A percentile compares a stretch with the other conserved stretches of the same genome.
Evolutionary conservation across 208 protist species (phyloP).

Genomic region (Acanthamoeba culbertsoni): DNA sequence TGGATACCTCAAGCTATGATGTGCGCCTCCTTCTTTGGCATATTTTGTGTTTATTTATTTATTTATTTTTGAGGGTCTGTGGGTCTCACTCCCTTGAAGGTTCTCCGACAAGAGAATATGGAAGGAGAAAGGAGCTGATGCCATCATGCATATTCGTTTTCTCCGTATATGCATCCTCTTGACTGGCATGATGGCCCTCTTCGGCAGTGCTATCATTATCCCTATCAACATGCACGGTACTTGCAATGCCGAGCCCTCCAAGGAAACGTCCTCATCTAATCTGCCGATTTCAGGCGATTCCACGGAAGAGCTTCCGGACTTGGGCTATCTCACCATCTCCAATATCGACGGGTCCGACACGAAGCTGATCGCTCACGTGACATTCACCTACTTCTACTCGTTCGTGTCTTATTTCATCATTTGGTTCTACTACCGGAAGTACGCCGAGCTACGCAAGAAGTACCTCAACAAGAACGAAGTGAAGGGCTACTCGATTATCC

Average conservation of each 20-base stretch:
- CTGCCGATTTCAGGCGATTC: not conserved
- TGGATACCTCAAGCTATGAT: not conserved
- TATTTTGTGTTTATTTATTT: not conserved
- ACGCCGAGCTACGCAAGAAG: slow-evolving; percentile 48
- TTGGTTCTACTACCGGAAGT: slow-evolving; percentile 35
- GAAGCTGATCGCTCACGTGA: slow-evolving; percentile 37
- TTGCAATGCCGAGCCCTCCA: no score
- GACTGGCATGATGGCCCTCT: slow-evolving; percentile 30
- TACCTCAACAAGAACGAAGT: slow-evolving; percentile 50
- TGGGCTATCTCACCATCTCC: slow-evolving; percentile 18
- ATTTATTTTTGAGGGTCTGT: not conserved
- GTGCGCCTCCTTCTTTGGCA: not conserved
- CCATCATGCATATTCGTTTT: slow-evolving; percentile 22
- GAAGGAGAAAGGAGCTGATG: slow-evolving; percentile 26
- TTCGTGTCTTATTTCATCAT: slow-evolving; percentile 40
- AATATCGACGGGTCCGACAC: not conserved
- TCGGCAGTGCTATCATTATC: not conserved
- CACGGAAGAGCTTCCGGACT: not conserved
- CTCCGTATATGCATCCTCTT: slow-evolving; percentile 27
- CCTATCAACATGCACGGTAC: slow-evolving; percentile 27
- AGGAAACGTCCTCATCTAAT: no score
- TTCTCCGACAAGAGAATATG: slow-evolving; percentile 32
- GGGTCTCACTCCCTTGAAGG: not conserved
- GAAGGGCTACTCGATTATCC: slow-evolving; percentile 23
- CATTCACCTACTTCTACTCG: slow-evolving; percentile 40